These are phyloP conservation scores for Tetradesmus lagerheimii DNA, from an alignment of 139 green algal genomes.

Conservation along the genomic window DNA sequence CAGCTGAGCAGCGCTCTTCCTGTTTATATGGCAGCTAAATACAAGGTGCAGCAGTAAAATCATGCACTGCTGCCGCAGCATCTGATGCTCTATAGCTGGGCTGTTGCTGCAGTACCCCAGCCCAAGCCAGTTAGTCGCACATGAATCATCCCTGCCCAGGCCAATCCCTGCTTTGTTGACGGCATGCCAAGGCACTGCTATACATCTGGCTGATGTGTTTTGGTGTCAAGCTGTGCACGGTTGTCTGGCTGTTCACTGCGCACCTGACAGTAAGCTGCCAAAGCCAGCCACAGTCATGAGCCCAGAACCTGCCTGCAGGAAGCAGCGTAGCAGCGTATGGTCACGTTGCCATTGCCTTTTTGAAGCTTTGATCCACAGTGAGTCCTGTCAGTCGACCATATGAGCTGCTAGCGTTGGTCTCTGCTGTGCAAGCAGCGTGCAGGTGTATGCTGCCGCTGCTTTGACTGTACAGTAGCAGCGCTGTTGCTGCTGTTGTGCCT, in stretches of 20 bases:
- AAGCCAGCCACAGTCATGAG: conserved; percentile 85
- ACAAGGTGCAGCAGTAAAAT: too few species aligned
- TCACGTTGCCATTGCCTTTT: background rate
- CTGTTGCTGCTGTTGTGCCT: background rate
- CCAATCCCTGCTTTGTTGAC: background rate
- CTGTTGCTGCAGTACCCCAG: too few species aligned
- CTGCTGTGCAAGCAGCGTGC: background rate
- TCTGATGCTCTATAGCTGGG: too few species aligned
- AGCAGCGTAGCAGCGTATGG: background rate
- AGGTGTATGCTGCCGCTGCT: background rate
- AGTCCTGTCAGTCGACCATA: background rate
- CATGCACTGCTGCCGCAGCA: too few species aligned
- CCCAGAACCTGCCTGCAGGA: conserved; percentile 54
- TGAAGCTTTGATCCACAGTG: background rate
- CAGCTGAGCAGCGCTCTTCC: too few species aligned
- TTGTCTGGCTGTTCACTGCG: background rate
- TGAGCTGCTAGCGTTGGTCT: background rate
- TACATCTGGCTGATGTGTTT: background rate
- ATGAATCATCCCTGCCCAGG: too few species aligned
- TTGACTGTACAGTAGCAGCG: too few species aligned
- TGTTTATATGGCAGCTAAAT: too few species aligned
- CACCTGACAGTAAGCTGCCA: conserved; percentile 79
- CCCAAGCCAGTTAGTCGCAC: too few species aligned
- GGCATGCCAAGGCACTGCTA: background rate
- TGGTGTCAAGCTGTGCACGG: background rate